Evolutionary conservation across 1,139 yeast genomes (phyloP).

Genomic region (Zygoascus meyerae): DNA sequence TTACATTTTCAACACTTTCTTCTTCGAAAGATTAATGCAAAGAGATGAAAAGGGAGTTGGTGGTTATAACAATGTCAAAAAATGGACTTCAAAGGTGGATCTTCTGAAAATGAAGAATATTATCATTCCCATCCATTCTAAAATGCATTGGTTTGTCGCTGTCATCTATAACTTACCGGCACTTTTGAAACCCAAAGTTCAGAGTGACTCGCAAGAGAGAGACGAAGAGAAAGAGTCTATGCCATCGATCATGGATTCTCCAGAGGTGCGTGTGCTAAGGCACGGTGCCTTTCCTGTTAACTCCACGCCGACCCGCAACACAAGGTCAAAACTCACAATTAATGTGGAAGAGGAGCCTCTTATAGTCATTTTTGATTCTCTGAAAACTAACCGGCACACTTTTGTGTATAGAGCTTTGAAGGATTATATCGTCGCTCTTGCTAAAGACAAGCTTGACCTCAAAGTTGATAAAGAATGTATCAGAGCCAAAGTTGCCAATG

Average conservation of each 20-base stretch:
- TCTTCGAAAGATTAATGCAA: constrained; percentile 57
- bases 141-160: constrained; percentile 82
- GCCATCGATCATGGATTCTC: background rate
- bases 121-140: constrained; percentile 72
- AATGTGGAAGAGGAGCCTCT: constrained; percentile 35
- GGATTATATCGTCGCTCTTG: constrained; percentile 62
- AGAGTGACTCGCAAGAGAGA: background rate
- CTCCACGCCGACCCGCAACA: constrained; percentile 4
- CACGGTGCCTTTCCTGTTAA: constrained; percentile 4
- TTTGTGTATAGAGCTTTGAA: constrained; percentile 50
- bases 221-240: background rate
- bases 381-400: constrained; percentile 44
- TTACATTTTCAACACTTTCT: constrained; percentile 76
- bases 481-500: constrained; percentile 45
- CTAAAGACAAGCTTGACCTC: constrained; percentile 54
- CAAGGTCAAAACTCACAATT: constrained; percentile 10
- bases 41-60: constrained; percentile 27
- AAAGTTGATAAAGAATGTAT: constrained; percentile 43
- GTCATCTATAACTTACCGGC: constrained; percentile 27
- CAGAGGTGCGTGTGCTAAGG: constrained; percentile 10
- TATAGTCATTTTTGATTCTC: constrained; percentile 73
- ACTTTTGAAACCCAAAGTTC: constrained; percentile 13
- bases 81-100: constrained; percentile 75
- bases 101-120: constrained; percentile 56
- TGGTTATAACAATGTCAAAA: constrained; percentile 59